A percentile compares a stretch with the other conserved stretches of the same genome.
phyloP scores from a whole-genome alignment of 2,329 filamentous ascomycete species.

The Xylariaceae sp. region DNA sequence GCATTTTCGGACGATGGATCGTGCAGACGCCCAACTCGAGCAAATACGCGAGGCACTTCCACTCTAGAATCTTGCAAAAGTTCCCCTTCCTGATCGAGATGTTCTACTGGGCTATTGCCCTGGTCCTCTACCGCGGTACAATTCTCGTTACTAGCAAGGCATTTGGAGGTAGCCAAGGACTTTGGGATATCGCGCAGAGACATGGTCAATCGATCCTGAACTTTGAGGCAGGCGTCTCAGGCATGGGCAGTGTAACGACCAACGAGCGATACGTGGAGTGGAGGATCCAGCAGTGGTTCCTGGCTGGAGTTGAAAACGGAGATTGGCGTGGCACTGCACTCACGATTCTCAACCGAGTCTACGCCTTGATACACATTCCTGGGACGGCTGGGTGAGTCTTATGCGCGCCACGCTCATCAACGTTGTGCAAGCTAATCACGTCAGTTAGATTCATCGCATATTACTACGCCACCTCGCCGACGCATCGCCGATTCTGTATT shows the following conservation, averaged over 20 bases:
- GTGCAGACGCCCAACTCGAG: conserved; percentile 50
- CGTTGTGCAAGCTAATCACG: neutral
- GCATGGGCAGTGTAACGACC: conserved; percentile 16
- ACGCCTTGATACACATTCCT: conserved; percentile 46
- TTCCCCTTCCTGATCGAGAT: conserved; percentile 68
- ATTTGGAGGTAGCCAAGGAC: conserved; percentile 42
- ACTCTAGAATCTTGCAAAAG: conserved; percentile 57
- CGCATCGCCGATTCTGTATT: conserved; percentile 31
- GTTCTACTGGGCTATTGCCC: conserved; percentile 69
- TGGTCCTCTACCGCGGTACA: conserved; percentile 59
- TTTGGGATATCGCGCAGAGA: conserved; percentile 41
- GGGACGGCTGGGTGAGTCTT: conserved; percentile 40
- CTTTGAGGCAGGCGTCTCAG: conserved; percentile 31
- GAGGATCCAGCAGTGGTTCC: conserved; percentile 25
- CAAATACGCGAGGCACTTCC: conserved; percentile 51
- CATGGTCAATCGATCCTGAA: conserved; percentile 39
- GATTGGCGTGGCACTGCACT: conserved; percentile 30
- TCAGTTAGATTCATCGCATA: conserved; percentile 40
- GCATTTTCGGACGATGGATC: conserved; percentile 26
- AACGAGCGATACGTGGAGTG: conserved; percentile 37
- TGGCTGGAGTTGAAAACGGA: conserved; percentile 32
- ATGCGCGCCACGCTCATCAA: neutral
- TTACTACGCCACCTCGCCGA: conserved; percentile 35
- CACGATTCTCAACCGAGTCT: conserved; percentile 44
- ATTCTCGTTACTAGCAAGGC: conserved; percentile 45